Conservation (phyloP, 768 basidiomycete genomes). For the Phanerochaete sordida region DNA sequence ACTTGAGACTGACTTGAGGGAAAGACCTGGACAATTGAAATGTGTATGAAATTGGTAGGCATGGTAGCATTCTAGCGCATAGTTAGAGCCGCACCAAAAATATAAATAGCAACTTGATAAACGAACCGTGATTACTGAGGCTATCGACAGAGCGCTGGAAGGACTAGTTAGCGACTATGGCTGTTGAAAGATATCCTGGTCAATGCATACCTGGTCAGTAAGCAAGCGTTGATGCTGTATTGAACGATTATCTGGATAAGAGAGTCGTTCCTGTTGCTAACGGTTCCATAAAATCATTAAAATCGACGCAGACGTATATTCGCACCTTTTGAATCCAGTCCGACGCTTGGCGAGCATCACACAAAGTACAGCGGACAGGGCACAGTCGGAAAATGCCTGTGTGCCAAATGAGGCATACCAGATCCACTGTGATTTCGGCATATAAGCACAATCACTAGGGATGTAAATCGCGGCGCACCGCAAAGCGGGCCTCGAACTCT, state of each 20-base stretch:
- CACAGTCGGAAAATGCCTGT: neutral
- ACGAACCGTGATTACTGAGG: too few species aligned
- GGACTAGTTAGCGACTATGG: too few species aligned
- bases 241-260: neutral
- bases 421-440: neutral
- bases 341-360: neutral
- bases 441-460: too few species aligned
- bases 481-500: neutral
- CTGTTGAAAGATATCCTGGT: too few species aligned
- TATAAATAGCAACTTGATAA: too few species aligned
- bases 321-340: neutral
- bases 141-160: too few species aligned
- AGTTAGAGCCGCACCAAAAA: neutral
- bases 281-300: neutral
- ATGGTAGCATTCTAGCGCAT: neutral
- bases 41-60: neutral
- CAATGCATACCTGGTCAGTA: neutral
- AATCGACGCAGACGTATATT: too few species aligned
- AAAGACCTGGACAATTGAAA: neutral
- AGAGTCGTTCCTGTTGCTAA: neutral
- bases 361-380: neutral
- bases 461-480: neutral
- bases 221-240: constrained; percentile 1
- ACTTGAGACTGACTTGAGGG: neutral
- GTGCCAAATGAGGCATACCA: neutral